These are phyloP conservation scores for Aaosphaeria arxii DNA, from an alignment of 2,329 filamentous ascomycete genomes.

Conservation along the genomic window DNA sequence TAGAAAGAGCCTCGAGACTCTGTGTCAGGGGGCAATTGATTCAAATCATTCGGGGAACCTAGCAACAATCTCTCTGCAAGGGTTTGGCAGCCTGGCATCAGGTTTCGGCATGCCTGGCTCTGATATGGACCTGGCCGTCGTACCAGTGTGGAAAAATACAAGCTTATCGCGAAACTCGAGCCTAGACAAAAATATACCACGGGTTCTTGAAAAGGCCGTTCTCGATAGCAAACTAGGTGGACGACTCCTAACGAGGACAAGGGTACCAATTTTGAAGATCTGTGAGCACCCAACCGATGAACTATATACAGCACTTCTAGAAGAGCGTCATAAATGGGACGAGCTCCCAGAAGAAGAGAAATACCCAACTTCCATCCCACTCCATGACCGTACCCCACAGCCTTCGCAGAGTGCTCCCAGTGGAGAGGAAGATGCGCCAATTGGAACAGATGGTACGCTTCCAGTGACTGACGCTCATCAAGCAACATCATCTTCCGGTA, in stretches of 20 bases:
- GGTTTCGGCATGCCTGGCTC: constrained; percentile 86
- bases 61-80: constrained; percentile 63
- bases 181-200: constrained; percentile 62
- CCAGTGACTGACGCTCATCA: not conserved
- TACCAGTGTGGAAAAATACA: constrained; percentile 54
- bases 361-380: constrained; percentile 18
- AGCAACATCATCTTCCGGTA: not conserved
- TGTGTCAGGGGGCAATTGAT: constrained; percentile 60
- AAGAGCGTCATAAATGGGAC: constrained; percentile 72
- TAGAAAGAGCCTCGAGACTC: constrained; percentile 59
- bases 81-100: constrained; percentile 79
- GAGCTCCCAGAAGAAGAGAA: constrained; percentile 47
- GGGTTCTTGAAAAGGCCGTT: constrained; percentile 71
- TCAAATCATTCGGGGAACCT: constrained; percentile 48
- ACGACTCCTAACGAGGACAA: constrained; percentile 71
- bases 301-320: constrained; percentile 59
- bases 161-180: constrained; percentile 18
- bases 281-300: constrained; percentile 67
- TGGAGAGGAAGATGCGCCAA: not conserved
- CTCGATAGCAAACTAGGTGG: constrained; percentile 72
- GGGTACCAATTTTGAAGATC: constrained; percentile 85
- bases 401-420: not conserved
- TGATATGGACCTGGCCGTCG: constrained; percentile 82
- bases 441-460: not conserved
- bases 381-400: not conserved